These are phyloP conservation scores for Zymoseptoria brevis DNA, from an alignment of 2,329 filamentous ascomycete species.

Conservation along the genomic window DNA sequence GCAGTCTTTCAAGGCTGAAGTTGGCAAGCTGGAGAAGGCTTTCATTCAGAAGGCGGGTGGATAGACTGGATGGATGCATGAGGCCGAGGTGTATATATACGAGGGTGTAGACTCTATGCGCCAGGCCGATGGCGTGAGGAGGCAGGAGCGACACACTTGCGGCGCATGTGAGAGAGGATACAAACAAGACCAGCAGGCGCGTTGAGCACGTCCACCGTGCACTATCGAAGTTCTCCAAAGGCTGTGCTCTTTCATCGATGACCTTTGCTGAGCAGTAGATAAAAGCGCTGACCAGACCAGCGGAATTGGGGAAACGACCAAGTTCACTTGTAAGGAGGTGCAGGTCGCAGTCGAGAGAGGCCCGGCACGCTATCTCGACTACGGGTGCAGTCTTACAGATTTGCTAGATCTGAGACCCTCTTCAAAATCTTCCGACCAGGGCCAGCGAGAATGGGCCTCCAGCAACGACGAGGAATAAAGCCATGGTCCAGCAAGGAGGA, in stretches of 20 bases:
- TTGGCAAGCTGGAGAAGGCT: conserved; percentile 71
- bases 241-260: neutral
- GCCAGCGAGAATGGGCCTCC: too few relatives aligned
- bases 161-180: neutral
- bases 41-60: conserved; percentile 78
- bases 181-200: neutral
- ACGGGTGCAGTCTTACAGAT: too few relatives aligned
- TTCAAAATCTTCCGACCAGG: too few relatives aligned
- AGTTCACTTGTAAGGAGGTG: too few relatives aligned
- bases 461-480: too few relatives aligned
- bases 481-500: too few relatives aligned
- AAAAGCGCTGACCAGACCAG: neutral
- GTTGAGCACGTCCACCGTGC: neutral
- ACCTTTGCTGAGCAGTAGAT: neutral
- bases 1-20: conserved; percentile 80
- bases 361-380: too few relatives aligned
- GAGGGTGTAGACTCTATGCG: neutral
- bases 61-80: conserved; percentile 18
- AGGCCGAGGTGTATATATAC: conserved; percentile 2
- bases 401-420: too few relatives aligned
- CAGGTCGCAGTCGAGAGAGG: too few relatives aligned
- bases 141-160: neutral
- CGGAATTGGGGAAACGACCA: too few relatives aligned
- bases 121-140: neutral
- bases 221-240: neutral